Base-by-base conservation (phyloP, 176 grass and related monocot genomes). In the Eleusine coracana region DNA sequence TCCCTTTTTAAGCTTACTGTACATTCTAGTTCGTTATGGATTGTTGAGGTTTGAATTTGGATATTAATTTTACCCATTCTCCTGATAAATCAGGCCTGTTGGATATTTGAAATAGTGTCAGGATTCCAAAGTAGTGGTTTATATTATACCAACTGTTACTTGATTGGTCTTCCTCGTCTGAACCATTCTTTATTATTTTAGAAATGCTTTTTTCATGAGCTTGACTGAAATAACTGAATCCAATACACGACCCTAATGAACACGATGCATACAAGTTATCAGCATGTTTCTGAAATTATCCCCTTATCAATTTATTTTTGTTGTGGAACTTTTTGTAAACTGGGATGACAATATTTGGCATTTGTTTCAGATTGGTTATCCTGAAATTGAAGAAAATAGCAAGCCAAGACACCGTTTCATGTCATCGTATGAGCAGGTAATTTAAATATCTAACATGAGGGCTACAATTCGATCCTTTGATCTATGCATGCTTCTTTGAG, bases 371-470 rank as follows among this genome's bases (percentile, higher is more conserved):
- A 96, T 99, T 66, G 85, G 82, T n/a, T 99, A 96, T 73, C 93
- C 93, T 14, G 96, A 99, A 92, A 99, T 99, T 3, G 93, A 99
- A 90, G 96, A 99, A 65, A 99, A 90, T 51, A 66, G 50, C 74
- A 99, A 99, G 52, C 96, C 96, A 70, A 85, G 93, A 31, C 96
- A 99, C 74, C 91, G 93, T 69, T 99, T 99, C 61, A 99, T 99
- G 96, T 91, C 96, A 28, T 96, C 93, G 18, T 99, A 96, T 83
- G 96, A 96, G 89, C 96, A 99, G 92, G 96, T 91, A 80, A 88
- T 68, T 9, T 62, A 83, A 51, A 66, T 77, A 14, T 71, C 7
- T 38, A 79, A 34, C 73, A 73, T 68, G 27, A 69, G 68, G 51
- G 48, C 21, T 17, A 20, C 45, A 11, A 46, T 14, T 62, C 0